Base-by-base conservation (phyloP, 345 rosid species). In the Syzygium aromaticum region DNA sequence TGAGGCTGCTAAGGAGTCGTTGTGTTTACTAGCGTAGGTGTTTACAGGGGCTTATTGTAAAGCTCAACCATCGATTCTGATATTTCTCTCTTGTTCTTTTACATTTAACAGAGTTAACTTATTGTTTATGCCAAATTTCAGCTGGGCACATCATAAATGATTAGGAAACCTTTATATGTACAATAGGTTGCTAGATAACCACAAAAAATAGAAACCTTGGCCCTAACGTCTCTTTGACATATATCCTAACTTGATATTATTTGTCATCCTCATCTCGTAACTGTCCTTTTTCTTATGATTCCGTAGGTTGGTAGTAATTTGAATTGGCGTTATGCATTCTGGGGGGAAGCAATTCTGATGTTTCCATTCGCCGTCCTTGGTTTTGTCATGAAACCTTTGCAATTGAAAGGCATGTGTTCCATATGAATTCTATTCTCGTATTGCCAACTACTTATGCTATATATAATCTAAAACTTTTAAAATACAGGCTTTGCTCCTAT, bases 311-410 rank as follows among this genome's bases (percentile, higher is more conserved):
- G 99, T 33, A 87, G 28, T 78, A 67, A 93, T 89, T 90, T 92
- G 78, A 94, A 53, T 84, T 97, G 99, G 99, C 99, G 99, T 87
- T 91, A 86, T 90, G 99, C 99, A 86, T 97, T 97, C 89, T 95
- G 90, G 91, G 95, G 98, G 84, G 99, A 96, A 93, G 99, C 99
- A 84, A 85, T 95, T 89, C 84, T 97, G 91, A 97, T 97, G 99
- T 90, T 95, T 92, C 99, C 99, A 28, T 97, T 97, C 87, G 96
- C 92, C 87, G 53, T 96, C 87, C 90, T 95, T 84, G 97, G 98
- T 87, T 97, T 95, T 90, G 85, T 92, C 51, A 93, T 97, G 93
- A 96, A 95, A 90, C 99, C 99, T 84, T 92, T 95, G 94, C 92
- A 93, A 88, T 59, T 97, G 92, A 97, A 95, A 97, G 99, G 99